Evolutionary conservation across 2,329 filamentous ascomycete species (phyloP).

Genomic region (Shiraia sp.): DNA sequence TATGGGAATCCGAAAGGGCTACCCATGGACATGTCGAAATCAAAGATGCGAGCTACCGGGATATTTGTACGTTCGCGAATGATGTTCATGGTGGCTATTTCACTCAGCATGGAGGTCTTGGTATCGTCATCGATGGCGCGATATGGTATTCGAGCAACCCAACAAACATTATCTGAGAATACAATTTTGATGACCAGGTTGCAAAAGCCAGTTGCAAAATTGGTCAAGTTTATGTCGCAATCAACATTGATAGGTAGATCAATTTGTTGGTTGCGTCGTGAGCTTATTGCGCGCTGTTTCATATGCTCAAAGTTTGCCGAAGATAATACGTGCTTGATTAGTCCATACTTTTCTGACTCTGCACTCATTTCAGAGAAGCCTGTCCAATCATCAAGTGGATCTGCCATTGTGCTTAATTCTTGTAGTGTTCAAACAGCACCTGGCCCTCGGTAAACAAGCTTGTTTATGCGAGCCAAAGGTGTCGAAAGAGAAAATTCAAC

Average conservation of each 20-base stretch:
- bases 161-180: conserved; percentile 16
- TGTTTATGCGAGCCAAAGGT: conserved; percentile 10
- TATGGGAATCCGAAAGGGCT: conserved; percentile 15
- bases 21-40: conserved; percentile 14
- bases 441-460: conserved; percentile 11
- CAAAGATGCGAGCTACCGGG: conserved; percentile 14
- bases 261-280: conserved; percentile 2
- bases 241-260: conserved; percentile 25
- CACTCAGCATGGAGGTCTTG: conserved; percentile 16
- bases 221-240: conserved; percentile 36
- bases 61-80: conserved; percentile 17
- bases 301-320: conserved; percentile 17
- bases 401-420: conserved; percentile 16
- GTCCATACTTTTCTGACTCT: conserved; percentile 15
- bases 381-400: conserved; percentile 16
- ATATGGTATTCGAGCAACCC: conserved; percentile 17
- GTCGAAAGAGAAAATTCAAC: conserved; percentile 10
- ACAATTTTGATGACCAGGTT: conserved; percentile 21
- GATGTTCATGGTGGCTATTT: conserved; percentile 18
- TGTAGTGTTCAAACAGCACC: conserved; percentile 15
- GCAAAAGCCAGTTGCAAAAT: conserved; percentile 40
- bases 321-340: conserved; percentile 13
- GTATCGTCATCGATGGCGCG: conserved; percentile 12
- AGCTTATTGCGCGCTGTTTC: conserved; percentile 12
- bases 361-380: conserved; percentile 8